phyloP scores from a whole-genome alignment of 306 rosid genomes.

The Lotus japonicus region DNA sequence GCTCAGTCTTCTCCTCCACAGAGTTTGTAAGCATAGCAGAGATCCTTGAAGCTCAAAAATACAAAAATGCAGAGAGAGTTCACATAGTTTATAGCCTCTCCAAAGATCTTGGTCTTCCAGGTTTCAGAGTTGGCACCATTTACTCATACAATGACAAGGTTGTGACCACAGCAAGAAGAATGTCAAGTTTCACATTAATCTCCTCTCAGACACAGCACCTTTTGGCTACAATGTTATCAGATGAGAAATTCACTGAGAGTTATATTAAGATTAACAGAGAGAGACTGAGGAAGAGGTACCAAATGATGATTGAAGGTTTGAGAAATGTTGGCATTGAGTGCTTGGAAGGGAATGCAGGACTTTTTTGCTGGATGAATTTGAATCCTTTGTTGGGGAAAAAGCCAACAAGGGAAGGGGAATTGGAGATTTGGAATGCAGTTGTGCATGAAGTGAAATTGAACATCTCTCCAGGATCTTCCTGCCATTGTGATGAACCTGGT shows the following conservation, averaged over 20 bases:
- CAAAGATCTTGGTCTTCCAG: slow-evolving; percentile 90
- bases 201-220: slow-evolving; percentile 87
- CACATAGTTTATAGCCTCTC: slow-evolving; percentile 94
- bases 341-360: slow-evolving; percentile 80
- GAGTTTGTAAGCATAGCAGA: slow-evolving; percentile 81
- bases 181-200: slow-evolving; percentile 87
- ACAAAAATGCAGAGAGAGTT: slow-evolving; percentile 55
- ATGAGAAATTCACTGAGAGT: slow-evolving; percentile 43
- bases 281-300: slow-evolving; percentile 61
- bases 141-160: slow-evolving; percentile 81
- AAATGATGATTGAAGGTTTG: slow-evolving; percentile 65
- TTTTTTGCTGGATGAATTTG: slow-evolving; percentile 92
- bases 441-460: slow-evolving; percentile 59
- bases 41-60: slow-evolving; percentile 35
- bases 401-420: slow-evolving; percentile 52
- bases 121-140: slow-evolving; percentile 76
- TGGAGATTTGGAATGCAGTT: slow-evolving; percentile 53
- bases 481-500: slow-evolving; percentile 82
- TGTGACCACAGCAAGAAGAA: slow-evolving; percentile 81
- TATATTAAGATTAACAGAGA: slow-evolving; percentile 60
- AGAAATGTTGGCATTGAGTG: slow-evolving; percentile 63
- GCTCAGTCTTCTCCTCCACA: slow-evolving; percentile 58
- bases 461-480: slow-evolving; percentile 91
- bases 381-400: slow-evolving; percentile 43
- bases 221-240: slow-evolving; percentile 60